These are phyloP conservation scores for Paecilomyces fulvus DNA, from an alignment of 2,329 filamentous ascomycete species.

Conservation along the genomic window DNA sequence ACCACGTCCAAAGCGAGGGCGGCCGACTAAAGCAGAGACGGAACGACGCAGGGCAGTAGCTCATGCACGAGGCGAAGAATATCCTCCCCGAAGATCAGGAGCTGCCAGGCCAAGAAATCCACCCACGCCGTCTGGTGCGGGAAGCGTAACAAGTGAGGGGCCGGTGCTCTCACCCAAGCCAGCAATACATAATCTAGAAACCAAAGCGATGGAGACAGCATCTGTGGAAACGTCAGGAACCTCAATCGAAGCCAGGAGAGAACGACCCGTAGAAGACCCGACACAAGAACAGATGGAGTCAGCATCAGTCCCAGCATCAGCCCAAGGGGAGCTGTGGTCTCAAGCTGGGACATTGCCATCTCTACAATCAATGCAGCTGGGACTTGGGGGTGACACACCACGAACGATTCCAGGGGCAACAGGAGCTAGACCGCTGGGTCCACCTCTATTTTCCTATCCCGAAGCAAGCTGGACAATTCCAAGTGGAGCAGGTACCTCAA, in stretches of 20 bases:
- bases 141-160: conserved; percentile 12
- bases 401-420: not conserved
- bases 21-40: conserved; percentile 34
- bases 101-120: conserved; percentile 19
- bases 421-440: not conserved
- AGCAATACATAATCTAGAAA: conserved; percentile 8
- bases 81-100: conserved; percentile 22
- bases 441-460: not conserved
- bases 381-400: not conserved
- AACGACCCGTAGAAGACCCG: not conserved
- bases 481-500: not conserved
- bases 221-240: not conserved
- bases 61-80: conserved; percentile 30
- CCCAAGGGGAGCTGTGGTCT: not conserved
- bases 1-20: conserved; percentile 34
- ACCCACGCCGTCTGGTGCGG: conserved; percentile 24
- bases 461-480: not conserved
- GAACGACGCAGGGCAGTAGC: conserved; percentile 30
- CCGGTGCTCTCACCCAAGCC: conserved; percentile 13
- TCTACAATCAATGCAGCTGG: not conserved
- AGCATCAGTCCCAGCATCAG: not conserved
- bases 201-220: conserved; percentile 10
- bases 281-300: not conserved
- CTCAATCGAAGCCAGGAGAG: not conserved
- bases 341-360: not conserved